Conservation (phyloP, 2,329 filamentous ascomycete genomes). For the Ciborinia camelliae region DNA sequence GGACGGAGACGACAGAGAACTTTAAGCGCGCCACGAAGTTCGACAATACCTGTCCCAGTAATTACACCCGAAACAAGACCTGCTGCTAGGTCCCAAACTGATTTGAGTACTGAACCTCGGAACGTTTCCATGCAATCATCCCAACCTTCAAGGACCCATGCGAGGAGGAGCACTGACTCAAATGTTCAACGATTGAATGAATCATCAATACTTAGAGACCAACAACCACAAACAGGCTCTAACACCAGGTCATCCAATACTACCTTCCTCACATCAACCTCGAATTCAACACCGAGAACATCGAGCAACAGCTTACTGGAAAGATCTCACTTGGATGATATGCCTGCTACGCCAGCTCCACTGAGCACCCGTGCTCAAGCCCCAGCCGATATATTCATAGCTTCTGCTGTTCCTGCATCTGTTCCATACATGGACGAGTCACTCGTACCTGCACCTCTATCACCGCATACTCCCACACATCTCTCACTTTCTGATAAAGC, state of each 20-base stretch:
- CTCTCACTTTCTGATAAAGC: conserved; percentile 34
- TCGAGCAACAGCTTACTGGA: conserved; percentile 1
- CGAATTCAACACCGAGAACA: conserved; percentile 21
- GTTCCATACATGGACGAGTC: conserved; percentile 27
- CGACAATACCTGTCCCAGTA: conserved; percentile 48
- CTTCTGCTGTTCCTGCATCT: conserved; percentile 24
- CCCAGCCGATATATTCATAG: conserved; percentile 27
- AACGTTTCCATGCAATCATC: conserved; percentile 24
- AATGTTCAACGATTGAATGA: conserved; percentile 26
- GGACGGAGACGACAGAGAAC: conserved; percentile 47
- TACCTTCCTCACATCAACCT: conserved; percentile 7
- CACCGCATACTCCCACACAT: conserved; percentile 26
- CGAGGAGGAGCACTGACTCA: conserved; percentile 36
- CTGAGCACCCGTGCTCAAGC: conserved; percentile 26
- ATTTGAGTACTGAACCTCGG: conserved; percentile 49
- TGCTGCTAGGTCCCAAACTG: conserved; percentile 61
- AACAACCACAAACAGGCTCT: conserved; percentile 11
- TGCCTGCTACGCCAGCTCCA: conserved; percentile 11
- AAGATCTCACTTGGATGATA: neutral
- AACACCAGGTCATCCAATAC: conserved; percentile 16
- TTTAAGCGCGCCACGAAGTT: conserved; percentile 53
- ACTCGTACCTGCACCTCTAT: conserved; percentile 34
- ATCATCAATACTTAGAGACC: conserved; percentile 20
- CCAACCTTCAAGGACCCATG: conserved; percentile 25
- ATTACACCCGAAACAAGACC: conserved; percentile 45